A percentile compares a stretch with the other conserved stretches of the same genome.
phyloP scores from a whole-genome alignment of 2,329 filamentous ascomycete genomes.

The Plenodomus lindquistii region DNA sequence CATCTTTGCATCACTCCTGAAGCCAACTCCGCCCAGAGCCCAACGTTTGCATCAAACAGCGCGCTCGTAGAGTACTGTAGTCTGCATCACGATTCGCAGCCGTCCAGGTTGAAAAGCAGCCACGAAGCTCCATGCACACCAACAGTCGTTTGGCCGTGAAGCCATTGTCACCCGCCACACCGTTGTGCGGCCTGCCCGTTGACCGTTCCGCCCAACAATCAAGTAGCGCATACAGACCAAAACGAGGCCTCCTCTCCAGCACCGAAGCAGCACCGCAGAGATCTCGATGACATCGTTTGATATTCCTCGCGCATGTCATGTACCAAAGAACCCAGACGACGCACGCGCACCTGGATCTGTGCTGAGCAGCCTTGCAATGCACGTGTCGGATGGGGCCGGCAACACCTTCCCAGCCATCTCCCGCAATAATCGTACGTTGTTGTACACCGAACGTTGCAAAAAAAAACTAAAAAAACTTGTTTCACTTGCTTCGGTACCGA shows the following conservation, averaged over 20 bases:
- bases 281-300: background rate
- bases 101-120: background rate
- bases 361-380: background rate
- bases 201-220: too few relatives aligned
- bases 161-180: too few relatives aligned
- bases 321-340: too few relatives aligned
- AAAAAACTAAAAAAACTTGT: too few relatives aligned
- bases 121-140: background rate
- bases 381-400: background rate
- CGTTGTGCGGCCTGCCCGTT: too few relatives aligned
- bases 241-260: background rate
- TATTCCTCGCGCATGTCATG: background rate
- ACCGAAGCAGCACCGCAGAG: background rate
- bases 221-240: too few relatives aligned
- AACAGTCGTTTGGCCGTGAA: too few relatives aligned
- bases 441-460: background rate
- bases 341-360: background rate
- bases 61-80: background rate
- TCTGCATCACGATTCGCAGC: background rate
- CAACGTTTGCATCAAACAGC: background rate
- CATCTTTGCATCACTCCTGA: background rate
- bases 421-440: background rate
- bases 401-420: background rate
- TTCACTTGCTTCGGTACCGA: background rate
- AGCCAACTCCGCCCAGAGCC: background rate